Evolutionary conservation across 345 rosid species (phyloP).

Genomic region (Brassica rapa): DNA sequence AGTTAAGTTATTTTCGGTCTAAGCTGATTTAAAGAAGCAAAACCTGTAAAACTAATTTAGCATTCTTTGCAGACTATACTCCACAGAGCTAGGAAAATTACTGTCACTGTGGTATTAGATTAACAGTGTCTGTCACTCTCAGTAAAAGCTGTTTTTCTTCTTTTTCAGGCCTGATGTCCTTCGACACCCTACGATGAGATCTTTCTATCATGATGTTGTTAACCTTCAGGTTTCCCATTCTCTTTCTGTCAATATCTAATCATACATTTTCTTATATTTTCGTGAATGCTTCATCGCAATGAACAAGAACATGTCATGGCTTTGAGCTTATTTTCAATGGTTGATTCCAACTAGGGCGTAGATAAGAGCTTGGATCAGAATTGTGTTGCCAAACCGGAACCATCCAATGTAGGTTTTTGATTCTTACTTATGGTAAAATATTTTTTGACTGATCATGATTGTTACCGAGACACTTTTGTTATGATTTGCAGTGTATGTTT

Average conservation of each 20-base stretch:
- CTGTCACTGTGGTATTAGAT: neutral
- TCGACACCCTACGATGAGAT: constrained; percentile 60
- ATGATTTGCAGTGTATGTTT: constrained; percentile 62
- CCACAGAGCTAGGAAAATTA: neutral
- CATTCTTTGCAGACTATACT: neutral
- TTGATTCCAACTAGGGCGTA: constrained; percentile 55
- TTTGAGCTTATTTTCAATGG: neutral
- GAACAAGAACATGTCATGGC: neutral
- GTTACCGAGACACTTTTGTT: neutral
- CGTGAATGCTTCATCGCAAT: neutral
- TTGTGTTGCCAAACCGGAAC: constrained; percentile 53
- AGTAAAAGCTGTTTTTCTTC: constrained; percentile 27
- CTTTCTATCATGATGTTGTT: constrained; percentile 69
- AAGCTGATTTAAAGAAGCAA: constrained; percentile 2
- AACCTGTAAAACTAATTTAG: neutral
- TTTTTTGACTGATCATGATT: constrained; percentile 5
- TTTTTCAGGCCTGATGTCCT: constrained; percentile 67
- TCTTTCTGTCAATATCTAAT: neutral
- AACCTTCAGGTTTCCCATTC: constrained; percentile 60
- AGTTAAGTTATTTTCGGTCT: neutral
- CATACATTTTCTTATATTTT: neutral
- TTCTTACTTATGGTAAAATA: neutral
- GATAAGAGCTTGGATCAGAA: constrained; percentile 53
- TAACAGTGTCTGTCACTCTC: neutral
- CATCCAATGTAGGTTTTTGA: constrained; percentile 46